Evolutionary conservation across 768 basidiomycete genomes (phyloP), one percentile per base, ranked within the genome.

Genomic region (Phaffia australis): DNA sequence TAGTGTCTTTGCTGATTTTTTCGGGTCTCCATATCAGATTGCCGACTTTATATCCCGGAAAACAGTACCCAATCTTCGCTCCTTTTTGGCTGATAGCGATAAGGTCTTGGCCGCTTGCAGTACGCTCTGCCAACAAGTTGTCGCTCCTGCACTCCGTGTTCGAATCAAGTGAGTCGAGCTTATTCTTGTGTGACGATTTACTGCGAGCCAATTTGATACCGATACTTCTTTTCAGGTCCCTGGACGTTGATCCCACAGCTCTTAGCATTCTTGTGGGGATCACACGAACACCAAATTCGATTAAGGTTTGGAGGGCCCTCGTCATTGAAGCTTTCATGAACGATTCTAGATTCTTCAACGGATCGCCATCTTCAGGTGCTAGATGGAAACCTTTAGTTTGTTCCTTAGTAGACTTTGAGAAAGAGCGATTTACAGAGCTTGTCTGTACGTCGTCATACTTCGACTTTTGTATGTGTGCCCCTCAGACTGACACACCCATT

Each of bases 311-410:
- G 95, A 81, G 85, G 60, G 78, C 82, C 0, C 84, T 85, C 14
- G 84, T 98, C 16, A 76, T 80, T 1, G 95, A 99, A 51, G 81
- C 88, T 0, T 80, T 98, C 68, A 42, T 42, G 35, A 85, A 84
- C 71, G 95, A 99, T 75, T 84, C 82, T 70, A 82, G 89, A 56
- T 82, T 98, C 70, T 99, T 99, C 80, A 88, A 85, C 72, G 85
- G 83, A 58, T 80, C 79, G 62, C 79, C 84, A 8, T 77, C 78
- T 8, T 80, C 81, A 23, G 83, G 83, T 8, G 72, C 75, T 23
- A 79, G 80, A 64, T 99, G 94, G 91, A 82, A 82, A 73, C 81
- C 84, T 0, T 82, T 97, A 56, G 78, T 97, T 61, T 87, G 84
- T 71, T 79, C 85, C 3, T 75, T 95, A 57, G 87, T 94, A 74